phyloP scores from a whole-genome alignment of 768 basidiomycete genomes.

The Russula olivacea region DNA sequence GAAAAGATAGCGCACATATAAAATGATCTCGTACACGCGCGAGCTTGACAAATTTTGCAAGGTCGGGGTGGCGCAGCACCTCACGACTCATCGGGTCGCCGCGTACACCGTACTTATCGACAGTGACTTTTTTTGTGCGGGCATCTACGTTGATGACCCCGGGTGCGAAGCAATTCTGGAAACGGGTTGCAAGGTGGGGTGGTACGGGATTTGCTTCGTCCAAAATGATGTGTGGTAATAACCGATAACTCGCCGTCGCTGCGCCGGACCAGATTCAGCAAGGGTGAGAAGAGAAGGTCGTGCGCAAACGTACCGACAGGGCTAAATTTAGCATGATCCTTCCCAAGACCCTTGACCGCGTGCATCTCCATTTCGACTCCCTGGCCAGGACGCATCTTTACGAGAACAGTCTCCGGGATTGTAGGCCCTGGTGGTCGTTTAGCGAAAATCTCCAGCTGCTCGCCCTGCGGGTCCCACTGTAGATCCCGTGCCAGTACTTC shows the following conservation, averaged over 20 bases:
- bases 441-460: constrained; percentile 60
- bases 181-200: constrained; percentile 68
- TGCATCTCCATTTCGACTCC: constrained; percentile 79
- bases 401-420: constrained; percentile 79
- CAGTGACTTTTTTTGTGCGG: constrained; percentile 50
- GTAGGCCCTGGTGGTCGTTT: constrained; percentile 53
- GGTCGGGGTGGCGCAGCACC: constrained; percentile 88
- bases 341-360: constrained; percentile 87
- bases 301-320: constrained; percentile 67
- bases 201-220: constrained; percentile 72
- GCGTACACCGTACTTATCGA: constrained; percentile 60
- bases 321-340: constrained; percentile 94
- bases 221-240: constrained; percentile 75
- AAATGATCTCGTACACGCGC: constrained; percentile 88
- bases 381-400: constrained; percentile 91
- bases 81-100: constrained; percentile 89
- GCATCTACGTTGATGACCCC: constrained; percentile 68
- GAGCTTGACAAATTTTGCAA: constrained; percentile 75
- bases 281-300: neutral
- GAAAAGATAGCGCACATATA: constrained; percentile 55
- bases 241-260: constrained; percentile 95
- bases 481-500: constrained; percentile 64
- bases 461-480: constrained; percentile 75
- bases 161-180: constrained; percentile 81
- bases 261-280: neutral